phyloP scores from a whole-genome alignment of 2,329 filamentous ascomycete genomes.

The Ploettnerulaceae sp. region DNA sequence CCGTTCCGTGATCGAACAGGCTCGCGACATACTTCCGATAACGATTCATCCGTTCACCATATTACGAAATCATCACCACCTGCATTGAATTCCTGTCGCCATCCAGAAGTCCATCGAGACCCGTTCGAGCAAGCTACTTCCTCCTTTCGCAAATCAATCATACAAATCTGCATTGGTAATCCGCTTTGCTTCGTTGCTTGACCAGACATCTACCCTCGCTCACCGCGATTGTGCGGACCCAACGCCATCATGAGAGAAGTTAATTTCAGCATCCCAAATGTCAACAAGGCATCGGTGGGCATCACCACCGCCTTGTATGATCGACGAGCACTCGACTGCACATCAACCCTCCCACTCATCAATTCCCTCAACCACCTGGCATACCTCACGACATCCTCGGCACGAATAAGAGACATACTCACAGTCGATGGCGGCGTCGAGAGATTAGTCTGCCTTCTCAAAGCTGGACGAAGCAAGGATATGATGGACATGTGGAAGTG shows the following conservation, averaged over 20 bases:
- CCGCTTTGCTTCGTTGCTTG: conserved; percentile 19
- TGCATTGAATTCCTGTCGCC: conserved; percentile 14
- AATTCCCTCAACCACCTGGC: conserved; percentile 98
- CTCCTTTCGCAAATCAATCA: conserved; percentile 11
- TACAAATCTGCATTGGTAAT: conserved; percentile 14
- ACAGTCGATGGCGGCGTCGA: conserved; percentile 99
- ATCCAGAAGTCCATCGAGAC: conserved; percentile 8
- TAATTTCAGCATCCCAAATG: conserved; percentile 98
- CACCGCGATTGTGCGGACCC: conserved; percentile 24
- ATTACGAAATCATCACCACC: conserved; percentile 20
- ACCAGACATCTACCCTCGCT: conserved; percentile 10
- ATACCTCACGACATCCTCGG: conserved; percentile 96
- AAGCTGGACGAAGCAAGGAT: conserved; percentile 93
- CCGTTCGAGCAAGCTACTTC: conserved; percentile 21
- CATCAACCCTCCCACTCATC: conserved; percentile 93
- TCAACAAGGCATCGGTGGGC: conserved; percentile 98
- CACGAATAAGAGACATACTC: conserved; percentile 93
- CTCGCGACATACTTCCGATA: conserved; percentile 24
- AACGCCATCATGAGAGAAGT: conserved; percentile 86
- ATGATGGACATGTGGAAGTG: conserved; percentile 99
- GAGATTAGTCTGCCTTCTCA: conserved; percentile 92
- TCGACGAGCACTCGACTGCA: conserved; percentile 94
- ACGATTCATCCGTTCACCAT: conserved; percentile 15
- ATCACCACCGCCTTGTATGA: conserved; percentile 99
- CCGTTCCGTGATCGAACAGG: conserved; percentile 16